A percentile compares a stretch with the other conserved stretches of the same genome.
Conservation (phyloP, 805 yeast species). For the Metschnikowia drakensbergensis region DNA sequence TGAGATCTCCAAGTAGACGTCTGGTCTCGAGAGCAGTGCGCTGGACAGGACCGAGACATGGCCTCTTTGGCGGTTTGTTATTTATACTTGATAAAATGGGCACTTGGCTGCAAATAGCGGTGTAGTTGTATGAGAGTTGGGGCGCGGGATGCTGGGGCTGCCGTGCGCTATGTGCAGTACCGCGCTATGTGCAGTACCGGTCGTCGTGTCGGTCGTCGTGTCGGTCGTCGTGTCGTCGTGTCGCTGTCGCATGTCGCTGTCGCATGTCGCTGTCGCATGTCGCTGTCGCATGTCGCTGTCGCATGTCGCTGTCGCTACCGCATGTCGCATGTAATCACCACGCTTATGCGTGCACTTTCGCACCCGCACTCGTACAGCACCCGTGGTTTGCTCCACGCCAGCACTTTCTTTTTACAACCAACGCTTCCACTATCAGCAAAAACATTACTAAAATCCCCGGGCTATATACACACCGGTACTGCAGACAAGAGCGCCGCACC, state of each 20-base stretch:
- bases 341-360: not conserved
- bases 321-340: not conserved
- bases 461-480: not conserved
- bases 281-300: not conserved
- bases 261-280: not conserved
- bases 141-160: no score
- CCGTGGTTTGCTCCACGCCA: not conserved
- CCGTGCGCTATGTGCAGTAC: no score
- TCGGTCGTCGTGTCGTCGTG: not conserved
- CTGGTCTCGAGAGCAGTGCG: no score
- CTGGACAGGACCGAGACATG: constrained; percentile 1
- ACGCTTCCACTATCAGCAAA: not conserved
- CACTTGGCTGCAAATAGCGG: no score
- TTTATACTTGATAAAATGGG: no score
- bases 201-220: no score
- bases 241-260: constrained; percentile 1
- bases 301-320: not conserved
- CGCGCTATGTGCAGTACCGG: no score
- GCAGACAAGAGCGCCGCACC: not conserved
- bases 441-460: not conserved
- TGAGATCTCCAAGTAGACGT: constrained; percentile 33
- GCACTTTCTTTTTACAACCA: not conserved
- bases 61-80: not conserved
- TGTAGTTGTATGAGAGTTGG: no score
- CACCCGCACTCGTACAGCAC: constrained; percentile 1